Evolutionary conservation across 1,284 basidiomycete genomes (phyloP).

Genomic region (Trichosporon ovoides): DNA sequence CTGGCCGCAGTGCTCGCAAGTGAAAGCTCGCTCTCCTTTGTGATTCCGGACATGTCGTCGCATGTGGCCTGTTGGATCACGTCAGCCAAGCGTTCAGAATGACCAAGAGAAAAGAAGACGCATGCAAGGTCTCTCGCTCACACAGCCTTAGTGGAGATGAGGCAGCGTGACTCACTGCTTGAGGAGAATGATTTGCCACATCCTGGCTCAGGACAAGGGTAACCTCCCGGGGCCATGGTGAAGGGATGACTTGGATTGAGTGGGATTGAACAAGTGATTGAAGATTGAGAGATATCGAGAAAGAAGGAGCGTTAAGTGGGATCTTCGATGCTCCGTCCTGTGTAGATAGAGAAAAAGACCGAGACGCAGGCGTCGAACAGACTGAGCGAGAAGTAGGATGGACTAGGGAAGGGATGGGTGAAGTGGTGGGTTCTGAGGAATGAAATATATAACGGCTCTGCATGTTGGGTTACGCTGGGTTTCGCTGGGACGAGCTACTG

Average conservation of each 20-base stretch:
- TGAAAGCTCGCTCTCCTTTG: constrained; percentile 8
- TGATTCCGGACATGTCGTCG: constrained; percentile 16
- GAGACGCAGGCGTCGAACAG: background rate
- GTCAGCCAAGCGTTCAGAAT: background rate
- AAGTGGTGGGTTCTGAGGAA: constrained; percentile 4
- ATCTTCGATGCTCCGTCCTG: no score
- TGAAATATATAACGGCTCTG: constrained; percentile 3
- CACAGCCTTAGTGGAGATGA: background rate
- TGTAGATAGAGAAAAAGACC: no score
- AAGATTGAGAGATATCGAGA: no score
- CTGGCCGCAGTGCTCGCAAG: constrained; percentile 15
- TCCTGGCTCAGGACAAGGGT: constrained; percentile 5
- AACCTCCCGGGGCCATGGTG: constrained; percentile 4
- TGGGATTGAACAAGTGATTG: no score
- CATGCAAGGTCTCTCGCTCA: background rate
- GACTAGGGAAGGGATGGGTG: background rate
- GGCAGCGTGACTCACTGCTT: background rate
- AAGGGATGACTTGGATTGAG: background rate
- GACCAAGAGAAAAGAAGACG: background rate
- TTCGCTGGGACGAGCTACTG: constrained; percentile 1
- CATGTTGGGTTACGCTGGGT: constrained; percentile 4
- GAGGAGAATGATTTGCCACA: constrained; percentile 4
- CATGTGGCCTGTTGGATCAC: constrained; percentile 12
- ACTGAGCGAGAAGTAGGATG: background rate
- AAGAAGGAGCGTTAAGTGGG: background rate